Percentiles rank a stretch among this genome's conserved stretches.
Conservation (phyloP, 257 asterid species). For the Solanum chiquidenum region DNA sequence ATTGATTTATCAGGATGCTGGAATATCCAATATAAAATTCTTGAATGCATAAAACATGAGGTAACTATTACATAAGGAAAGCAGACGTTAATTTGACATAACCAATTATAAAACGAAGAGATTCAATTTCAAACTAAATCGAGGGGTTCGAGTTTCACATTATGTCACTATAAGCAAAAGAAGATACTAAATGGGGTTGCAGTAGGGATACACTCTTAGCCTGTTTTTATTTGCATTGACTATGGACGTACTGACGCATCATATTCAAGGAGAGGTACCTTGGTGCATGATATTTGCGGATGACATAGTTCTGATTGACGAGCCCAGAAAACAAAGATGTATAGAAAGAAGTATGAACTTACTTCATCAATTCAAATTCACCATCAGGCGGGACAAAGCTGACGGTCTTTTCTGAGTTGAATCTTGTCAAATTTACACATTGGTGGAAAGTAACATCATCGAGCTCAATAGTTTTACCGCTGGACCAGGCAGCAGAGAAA, state of each 20-base stretch:
- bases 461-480: slow-evolving; percentile 98
- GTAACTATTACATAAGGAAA: background rate
- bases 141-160: background rate
- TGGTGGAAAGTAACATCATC: slow-evolving; percentile 99
- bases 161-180: background rate
- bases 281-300: background rate
- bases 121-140: background rate
- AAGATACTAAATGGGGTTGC: background rate
- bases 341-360: slow-evolving; percentile 24
- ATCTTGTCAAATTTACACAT: slow-evolving; percentile 97
- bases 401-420: slow-evolving; percentile 96
- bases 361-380: slow-evolving; percentile 99
- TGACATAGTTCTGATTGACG: background rate
- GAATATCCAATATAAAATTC: background rate
- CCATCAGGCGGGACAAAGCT: slow-evolving; percentile 99
- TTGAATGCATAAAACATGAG: background rate
- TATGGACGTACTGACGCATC: background rate
- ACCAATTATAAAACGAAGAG: background rate
- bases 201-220: background rate
- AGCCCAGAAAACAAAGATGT: background rate
- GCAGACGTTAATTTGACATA: background rate
- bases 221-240: background rate
- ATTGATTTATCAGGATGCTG: background rate
- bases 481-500: slow-evolving; percentile 20
- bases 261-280: background rate